Conservation (phyloP, 805 yeast species). For the Komagataella phaffii region DNA sequence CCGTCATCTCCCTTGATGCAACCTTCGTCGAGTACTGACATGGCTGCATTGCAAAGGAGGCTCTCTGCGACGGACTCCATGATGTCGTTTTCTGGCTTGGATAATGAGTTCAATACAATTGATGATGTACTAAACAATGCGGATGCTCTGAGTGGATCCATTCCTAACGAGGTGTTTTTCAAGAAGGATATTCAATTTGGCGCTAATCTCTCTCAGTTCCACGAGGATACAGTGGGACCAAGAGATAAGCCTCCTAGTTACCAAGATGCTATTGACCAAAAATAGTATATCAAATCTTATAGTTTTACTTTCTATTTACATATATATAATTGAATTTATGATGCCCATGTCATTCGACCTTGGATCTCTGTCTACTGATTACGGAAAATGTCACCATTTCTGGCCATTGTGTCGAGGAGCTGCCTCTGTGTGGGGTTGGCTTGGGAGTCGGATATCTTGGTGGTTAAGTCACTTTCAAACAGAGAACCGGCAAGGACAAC, state of each 20-base stretch:
- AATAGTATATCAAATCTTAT: neutral
- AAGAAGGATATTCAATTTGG: neutral
- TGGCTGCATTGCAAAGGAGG: neutral
- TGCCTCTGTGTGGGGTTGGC: constrained; percentile 13
- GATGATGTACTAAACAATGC: neutral
- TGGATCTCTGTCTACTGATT: constrained; percentile 7
- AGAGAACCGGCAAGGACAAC: constrained; percentile 51
- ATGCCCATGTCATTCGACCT: neutral
- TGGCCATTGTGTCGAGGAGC: constrained; percentile 16
- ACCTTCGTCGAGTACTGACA: neutral
- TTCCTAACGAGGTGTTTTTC: neutral
- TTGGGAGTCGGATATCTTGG: constrained; percentile 18
- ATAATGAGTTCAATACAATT: neutral
- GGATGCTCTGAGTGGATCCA: neutral
- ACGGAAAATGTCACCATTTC: constrained; percentile 22
- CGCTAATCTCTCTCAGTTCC: neutral
- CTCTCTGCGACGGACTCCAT: neutral
- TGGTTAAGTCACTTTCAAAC: constrained; percentile 38
- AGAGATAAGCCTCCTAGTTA: constrained; percentile 1
- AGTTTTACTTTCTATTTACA: neutral
- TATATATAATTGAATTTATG: neutral
- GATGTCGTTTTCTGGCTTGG: neutral
- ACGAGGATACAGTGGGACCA: neutral
- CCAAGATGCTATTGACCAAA: neutral
- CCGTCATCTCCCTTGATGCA: constrained; percentile 31